Evolutionary conservation across 768 basidiomycete species (phyloP), one percentile per base, ranked within the genome.

Genomic region (Russula griseocarnosa): DNA sequence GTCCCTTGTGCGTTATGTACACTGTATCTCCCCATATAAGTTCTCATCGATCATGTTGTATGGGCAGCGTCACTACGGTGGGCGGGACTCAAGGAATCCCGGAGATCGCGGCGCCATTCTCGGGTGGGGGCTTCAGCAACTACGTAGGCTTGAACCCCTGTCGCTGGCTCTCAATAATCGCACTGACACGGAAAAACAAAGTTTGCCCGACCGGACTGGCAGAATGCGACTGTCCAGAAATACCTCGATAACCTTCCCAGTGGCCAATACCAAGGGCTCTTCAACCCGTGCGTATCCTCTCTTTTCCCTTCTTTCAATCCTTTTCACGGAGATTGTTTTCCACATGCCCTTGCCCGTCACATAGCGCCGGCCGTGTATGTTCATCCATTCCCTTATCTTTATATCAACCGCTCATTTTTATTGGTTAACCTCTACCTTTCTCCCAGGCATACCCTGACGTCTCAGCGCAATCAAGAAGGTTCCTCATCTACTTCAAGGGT

Each of bases 111-210:
- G 81, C 79, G 0, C 71, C 58, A 66, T 86, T 88, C 76, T 88
- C 86, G 14, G 86, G 87, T 1, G 88, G 88, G 40, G 88, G 88
- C 3, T 91, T 90, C 75, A 88, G 86, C 71, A 79, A 88, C 67
- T 82, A 84, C 56, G 86, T 87, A 20, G 66, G 81, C 77, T 18
- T 50, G 24, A 28, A 30, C 30, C 22, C 14, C 38, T 18, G 11
- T 5, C 14, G 14, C 18, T 24, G 20, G 3, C 13, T n/a, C 38
- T 14, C 34, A 16, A 47, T 1, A 20, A 44, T 9, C 10, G 9
- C n/a, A 42, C 30, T 60, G 49, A 59, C 36, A 32, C 26, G 78
- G 8, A 86, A 13, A 26, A 26, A 13, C 26, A 44, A 57, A 85
- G 83, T 86, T 83, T 70, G 0, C 66, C 22, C 79, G 79, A 24